A percentile compares a stretch with the other conserved stretches of the same genome.
phyloP scores from a whole-genome alignment of 441 rosid genomes.

The Euphorbia schlechtendalii region DNA sequence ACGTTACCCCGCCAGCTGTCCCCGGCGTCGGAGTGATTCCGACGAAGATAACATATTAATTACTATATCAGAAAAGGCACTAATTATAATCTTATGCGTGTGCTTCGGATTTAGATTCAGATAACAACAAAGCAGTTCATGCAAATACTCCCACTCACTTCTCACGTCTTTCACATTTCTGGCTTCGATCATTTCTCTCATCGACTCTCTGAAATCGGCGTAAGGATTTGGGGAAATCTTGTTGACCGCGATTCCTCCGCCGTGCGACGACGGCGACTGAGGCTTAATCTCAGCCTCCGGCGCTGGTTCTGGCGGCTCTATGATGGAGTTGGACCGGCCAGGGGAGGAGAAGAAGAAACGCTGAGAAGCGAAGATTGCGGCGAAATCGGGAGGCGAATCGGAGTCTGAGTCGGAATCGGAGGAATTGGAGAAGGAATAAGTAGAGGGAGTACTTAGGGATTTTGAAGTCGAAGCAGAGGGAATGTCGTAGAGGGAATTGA shows the following conservation, averaged over 20 bases:
- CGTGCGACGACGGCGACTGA: constrained; percentile 13
- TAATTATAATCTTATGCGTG: constrained; percentile 59
- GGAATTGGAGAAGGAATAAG: constrained; percentile 29
- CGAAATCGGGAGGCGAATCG: constrained; percentile 46
- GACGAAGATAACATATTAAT: constrained; percentile 38
- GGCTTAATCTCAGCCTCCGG: constrained; percentile 4
- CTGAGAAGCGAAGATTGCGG: constrained; percentile 63
- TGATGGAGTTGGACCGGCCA: constrained; percentile 79
- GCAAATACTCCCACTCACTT: constrained; percentile 59
- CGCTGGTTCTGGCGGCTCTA: constrained; percentile 34
- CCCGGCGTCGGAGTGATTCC: constrained; percentile 15
- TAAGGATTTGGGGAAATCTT: constrained; percentile 74
- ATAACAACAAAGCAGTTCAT: constrained; percentile 68
- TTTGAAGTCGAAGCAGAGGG: constrained; percentile 39
- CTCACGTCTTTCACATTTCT: constrained; percentile 40
- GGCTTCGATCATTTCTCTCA: constrained; percentile 88
- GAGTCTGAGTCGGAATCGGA: constrained; percentile 33
- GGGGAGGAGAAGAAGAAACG: constrained; percentile 95
- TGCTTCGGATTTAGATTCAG: constrained; percentile 60
- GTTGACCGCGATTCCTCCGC: constrained; percentile 50
- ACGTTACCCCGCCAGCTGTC: constrained; percentile 18
- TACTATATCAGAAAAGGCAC: constrained; percentile 69
- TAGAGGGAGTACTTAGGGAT: constrained; percentile 30
- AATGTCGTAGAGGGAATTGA: constrained; percentile 37
- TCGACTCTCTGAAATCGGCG: constrained; percentile 61